phyloP scores from a whole-genome alignment of 495 filamentous ascomycete species.

The Neurospora tetrasperma region DNA sequence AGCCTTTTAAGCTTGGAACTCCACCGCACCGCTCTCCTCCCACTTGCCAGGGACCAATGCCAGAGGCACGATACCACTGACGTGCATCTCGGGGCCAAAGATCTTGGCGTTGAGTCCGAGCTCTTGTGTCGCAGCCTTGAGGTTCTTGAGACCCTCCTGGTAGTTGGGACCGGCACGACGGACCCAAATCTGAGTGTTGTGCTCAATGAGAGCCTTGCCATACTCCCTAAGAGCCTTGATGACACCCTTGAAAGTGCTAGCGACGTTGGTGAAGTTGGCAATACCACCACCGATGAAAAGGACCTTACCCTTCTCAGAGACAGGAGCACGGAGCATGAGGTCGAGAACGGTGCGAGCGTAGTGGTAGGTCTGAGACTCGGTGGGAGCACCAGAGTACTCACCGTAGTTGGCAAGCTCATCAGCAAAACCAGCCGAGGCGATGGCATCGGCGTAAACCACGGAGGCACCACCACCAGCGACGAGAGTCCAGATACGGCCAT shows the following conservation, averaged over 20 bases:
- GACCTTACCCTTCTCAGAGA: conserved; percentile 83
- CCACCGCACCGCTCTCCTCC: conserved; percentile 41
- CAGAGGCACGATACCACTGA: conserved; percentile 54
- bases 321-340: conserved; percentile 90
- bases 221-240: conserved; percentile 95
- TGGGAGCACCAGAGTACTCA: conserved; percentile 98
- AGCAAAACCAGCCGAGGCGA: conserved; percentile 91
- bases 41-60: conserved; percentile 47
- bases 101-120: conserved; percentile 91
- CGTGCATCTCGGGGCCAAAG: conserved; percentile 93
- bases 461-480: conserved; percentile 99
- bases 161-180: conserved; percentile 98
- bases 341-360: conserved; percentile 95
- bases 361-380: conserved; percentile 96
- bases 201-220: conserved; percentile 74
- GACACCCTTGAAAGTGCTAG: conserved; percentile 98
- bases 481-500: conserved; percentile 91
- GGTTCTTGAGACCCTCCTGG: conserved; percentile 99
- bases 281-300: conserved; percentile 99
- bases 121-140: conserved; percentile 91
- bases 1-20: conserved; percentile 42
- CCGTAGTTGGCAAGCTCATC: conserved; percentile 98
- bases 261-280: conserved; percentile 99
- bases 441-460: conserved; percentile 97
- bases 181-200: conserved; percentile 99